Evolutionary conservation across 495 filamentous ascomycete genomes (phyloP), one percentile per base, ranked within the genome.

Genomic region (Neurospora sp.): DNA sequence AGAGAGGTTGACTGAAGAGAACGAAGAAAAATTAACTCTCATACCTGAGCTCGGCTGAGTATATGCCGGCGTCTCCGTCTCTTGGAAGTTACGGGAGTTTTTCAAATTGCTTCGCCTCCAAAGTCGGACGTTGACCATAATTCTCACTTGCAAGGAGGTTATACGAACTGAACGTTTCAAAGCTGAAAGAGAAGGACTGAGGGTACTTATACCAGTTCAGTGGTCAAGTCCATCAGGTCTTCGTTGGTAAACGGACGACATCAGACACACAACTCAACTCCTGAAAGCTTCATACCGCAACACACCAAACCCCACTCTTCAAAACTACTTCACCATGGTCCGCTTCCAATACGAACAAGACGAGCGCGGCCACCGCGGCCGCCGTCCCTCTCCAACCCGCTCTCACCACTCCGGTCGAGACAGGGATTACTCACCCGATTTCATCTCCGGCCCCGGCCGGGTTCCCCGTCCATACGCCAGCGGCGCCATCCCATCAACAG

Each of bases 401-500:
- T 48, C 14, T 69, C 71, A 27, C 39, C 70, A 16, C 35, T 40
- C 40, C 68, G 5, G 39, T 9, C 73, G 69, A 40, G 61, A 72
- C 17, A 73, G 42, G 31, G 65, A 72, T 20, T 69, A 39, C 72
- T 72, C 72, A 1, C 74, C 72, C 16, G 53, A 61, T 16, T 61
- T 61, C 53, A 61, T 61, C 22, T 61, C 53, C 22, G 53, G 53
- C 6, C 53, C 53, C 12, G 53, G 53, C 22, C 53, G 53, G 12
- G 53, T 31, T 31, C 53, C 53, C 3, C 53, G 53, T 61, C 53
- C 53, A 16, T 61, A 61, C 22, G 53, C 53, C 53, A 61, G 10
- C 6, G 53, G 53, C 22, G 53, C 53, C 53, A 61, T 61, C 53
- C 53, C 53, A 27, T 61, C 53, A 61, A 61, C 69, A 48, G 38